Percentiles rank a stretch among this genome's conserved stretches.
Conservation (phyloP, 2,329 filamentous ascomycete genomes). For the Arthrobotrys sphaeroides region DNA sequence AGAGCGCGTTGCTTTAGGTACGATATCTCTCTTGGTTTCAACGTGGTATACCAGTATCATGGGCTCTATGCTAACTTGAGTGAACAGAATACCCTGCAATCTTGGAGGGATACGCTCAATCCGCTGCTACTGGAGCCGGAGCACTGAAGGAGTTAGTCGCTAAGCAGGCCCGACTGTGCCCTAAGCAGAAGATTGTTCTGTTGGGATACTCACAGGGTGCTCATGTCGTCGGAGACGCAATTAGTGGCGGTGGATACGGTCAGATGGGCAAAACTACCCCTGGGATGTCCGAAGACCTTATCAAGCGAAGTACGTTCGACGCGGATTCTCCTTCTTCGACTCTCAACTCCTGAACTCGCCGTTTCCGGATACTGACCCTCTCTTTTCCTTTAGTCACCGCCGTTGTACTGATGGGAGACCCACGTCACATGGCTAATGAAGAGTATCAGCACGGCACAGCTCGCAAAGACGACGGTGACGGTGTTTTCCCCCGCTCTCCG, state of each 20-base stretch:
- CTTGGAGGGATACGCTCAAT: slow-evolving; percentile 55
- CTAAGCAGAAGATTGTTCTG: slow-evolving; percentile 58
- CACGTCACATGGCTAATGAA: slow-evolving; percentile 55
- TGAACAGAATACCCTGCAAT: slow-evolving; percentile 56
- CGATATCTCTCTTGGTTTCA: not conserved
- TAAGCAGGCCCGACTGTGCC: slow-evolving; percentile 55
- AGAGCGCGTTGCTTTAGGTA: slow-evolving; percentile 43
- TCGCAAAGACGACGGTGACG: slow-evolving; percentile 20
- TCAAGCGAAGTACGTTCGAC: slow-evolving; percentile 54
- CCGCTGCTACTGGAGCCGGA: slow-evolving; percentile 54
- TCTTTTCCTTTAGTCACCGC: slow-evolving; percentile 41
- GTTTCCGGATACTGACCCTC: not conserved
- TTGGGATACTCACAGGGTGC: slow-evolving; percentile 60
- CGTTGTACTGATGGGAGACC: slow-evolving; percentile 57
- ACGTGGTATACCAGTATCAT: no score
- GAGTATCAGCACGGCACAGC: slow-evolving; percentile 55
- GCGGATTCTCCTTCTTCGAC: no score
- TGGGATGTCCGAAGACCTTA: slow-evolving; percentile 40
- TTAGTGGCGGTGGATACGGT: slow-evolving; percentile 58
- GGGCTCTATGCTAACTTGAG: not conserved
- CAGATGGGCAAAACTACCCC: slow-evolving; percentile 50
- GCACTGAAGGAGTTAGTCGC: slow-evolving; percentile 55
- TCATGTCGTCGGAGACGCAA: slow-evolving; percentile 58
- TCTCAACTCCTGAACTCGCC: not conserved
- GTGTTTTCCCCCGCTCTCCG: slow-evolving; percentile 55